Evolutionary conservation across 192 early-diverging fungal species (phyloP).

Genomic region (Rhizophagus clarus): DNA sequence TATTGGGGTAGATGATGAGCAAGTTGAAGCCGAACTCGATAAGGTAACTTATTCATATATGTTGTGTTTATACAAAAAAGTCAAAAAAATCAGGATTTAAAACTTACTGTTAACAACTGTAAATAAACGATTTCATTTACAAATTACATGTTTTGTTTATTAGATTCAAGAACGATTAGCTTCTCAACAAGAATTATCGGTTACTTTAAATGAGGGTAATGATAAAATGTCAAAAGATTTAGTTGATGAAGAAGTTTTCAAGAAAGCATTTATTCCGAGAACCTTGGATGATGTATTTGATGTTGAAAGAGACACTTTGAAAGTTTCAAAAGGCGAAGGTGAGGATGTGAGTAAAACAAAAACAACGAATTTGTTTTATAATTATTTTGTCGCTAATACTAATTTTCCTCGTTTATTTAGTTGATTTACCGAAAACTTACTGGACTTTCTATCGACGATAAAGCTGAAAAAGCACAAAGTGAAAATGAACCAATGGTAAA

Average conservation of each 20-base stretch:
- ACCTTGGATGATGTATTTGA: constrained; percentile 90
- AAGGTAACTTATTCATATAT: constrained; percentile 41
- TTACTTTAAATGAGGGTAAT: constrained; percentile 15
- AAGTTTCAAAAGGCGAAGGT: constrained; percentile 71
- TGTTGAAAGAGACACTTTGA: constrained; percentile 79
- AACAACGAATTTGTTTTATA: background rate
- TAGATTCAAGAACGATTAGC: constrained; percentile 29
- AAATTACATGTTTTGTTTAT: background rate
- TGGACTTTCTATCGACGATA: constrained; percentile 16
- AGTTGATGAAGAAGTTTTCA: constrained; percentile 89
- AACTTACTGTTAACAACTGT: too few relatives aligned
- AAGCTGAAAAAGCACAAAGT: constrained; percentile 8
- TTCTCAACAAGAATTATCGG: constrained; percentile 13
- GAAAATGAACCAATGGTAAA: constrained; percentile 25
- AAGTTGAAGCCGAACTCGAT: constrained; percentile 71
- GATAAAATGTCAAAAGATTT: constrained; percentile 50
- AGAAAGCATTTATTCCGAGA: constrained; percentile 88
- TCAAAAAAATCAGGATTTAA: too few relatives aligned
- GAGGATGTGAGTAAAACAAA: constrained; percentile 51
- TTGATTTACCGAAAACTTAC: constrained; percentile 64
- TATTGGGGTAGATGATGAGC: constrained; percentile 61
- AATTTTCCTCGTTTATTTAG: constrained; percentile 29
- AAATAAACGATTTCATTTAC: background rate
- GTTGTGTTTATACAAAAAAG: too few relatives aligned
- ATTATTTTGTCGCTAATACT: background rate